phyloP scores from a whole-genome alignment of 2,329 filamentous ascomycete species.

The Aspergillus persii region DNA sequence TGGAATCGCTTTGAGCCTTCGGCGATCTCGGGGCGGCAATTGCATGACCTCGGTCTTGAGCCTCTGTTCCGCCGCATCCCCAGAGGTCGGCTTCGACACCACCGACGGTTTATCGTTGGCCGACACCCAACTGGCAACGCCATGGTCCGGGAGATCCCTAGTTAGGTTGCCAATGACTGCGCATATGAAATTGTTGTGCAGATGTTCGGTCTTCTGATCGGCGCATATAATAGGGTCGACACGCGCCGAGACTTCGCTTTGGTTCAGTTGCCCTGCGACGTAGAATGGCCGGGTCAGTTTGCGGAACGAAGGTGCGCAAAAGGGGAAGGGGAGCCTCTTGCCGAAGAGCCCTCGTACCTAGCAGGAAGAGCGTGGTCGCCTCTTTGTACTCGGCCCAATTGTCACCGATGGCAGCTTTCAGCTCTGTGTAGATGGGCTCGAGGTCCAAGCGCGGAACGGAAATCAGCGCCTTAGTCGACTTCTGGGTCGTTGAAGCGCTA shows the following conservation, averaged over 20 bases:
- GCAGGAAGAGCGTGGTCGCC: conserved; percentile 55
- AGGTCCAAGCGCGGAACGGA: conserved; percentile 61
- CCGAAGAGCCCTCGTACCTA: conserved; percentile 45
- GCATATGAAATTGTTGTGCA: conserved; percentile 62
- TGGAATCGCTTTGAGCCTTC: conserved; percentile 55
- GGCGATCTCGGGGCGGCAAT: conserved; percentile 58
- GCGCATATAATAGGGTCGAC: conserved; percentile 56
- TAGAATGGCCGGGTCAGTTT: conserved; percentile 21
- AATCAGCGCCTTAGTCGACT: conserved; percentile 50
- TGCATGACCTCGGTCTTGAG: conserved; percentile 65
- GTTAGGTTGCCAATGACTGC: conserved; percentile 59
- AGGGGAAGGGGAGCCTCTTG: conserved; percentile 1
- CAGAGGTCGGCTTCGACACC: conserved; percentile 51
- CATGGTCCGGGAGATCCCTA: conserved; percentile 60
- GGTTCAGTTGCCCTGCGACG: conserved; percentile 55
- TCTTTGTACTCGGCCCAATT: conserved; percentile 62
- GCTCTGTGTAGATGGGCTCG: conserved; percentile 60
- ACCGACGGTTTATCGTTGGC: conserved; percentile 55
- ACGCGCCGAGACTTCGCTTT: conserved; percentile 58
- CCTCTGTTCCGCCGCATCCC: conserved; percentile 62
- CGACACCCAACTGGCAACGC: conserved; percentile 63
- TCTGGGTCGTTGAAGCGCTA: conserved; percentile 37
- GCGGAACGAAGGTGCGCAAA: background rate
- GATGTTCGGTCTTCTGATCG: conserved; percentile 53
- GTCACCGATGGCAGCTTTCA: conserved; percentile 60